Conservation (phyloP, 1,284 basidiomycete genomes). For the Ceratobasidium sp. region DNA sequence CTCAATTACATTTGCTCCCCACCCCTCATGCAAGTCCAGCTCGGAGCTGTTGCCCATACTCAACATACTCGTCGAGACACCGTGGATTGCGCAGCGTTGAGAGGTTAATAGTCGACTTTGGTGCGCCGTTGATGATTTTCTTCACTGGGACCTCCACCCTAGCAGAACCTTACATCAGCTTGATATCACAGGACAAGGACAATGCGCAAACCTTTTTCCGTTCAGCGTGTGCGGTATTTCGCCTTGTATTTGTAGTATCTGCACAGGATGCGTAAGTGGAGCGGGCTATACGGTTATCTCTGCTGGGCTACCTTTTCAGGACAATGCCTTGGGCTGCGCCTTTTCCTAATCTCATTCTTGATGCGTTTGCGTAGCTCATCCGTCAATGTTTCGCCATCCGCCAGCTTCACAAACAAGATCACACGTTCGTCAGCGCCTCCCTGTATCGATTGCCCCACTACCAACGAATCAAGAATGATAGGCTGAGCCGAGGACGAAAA, state of each 20-base stretch:
- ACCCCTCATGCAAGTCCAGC: constrained; percentile 50
- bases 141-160: constrained; percentile 80
- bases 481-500: constrained; percentile 58
- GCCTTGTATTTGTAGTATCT: constrained; percentile 38
- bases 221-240: constrained; percentile 88
- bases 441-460: constrained; percentile 75
- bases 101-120: constrained; percentile 71
- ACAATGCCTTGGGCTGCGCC: constrained; percentile 76
- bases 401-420: constrained; percentile 78
- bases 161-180: constrained; percentile 13
- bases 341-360: constrained; percentile 66
- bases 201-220: constrained; percentile 63
- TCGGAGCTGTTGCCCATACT: constrained; percentile 63
- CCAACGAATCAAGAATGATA: constrained; percentile 72
- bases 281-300: neutral
- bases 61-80: constrained; percentile 69
- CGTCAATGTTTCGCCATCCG: constrained; percentile 60
- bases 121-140: constrained; percentile 86
- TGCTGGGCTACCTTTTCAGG: constrained; percentile 62
- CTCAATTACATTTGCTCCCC: constrained; percentile 3
- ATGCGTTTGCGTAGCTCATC: constrained; percentile 64
- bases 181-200: neutral
- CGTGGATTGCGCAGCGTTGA: constrained; percentile 79
- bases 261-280: neutral
- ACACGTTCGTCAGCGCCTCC: constrained; percentile 81